Evolutionary conservation across 495 filamentous ascomycete genomes (phyloP), one percentile per base, ranked within the genome.

Genomic region (Poronia punctata): DNA sequence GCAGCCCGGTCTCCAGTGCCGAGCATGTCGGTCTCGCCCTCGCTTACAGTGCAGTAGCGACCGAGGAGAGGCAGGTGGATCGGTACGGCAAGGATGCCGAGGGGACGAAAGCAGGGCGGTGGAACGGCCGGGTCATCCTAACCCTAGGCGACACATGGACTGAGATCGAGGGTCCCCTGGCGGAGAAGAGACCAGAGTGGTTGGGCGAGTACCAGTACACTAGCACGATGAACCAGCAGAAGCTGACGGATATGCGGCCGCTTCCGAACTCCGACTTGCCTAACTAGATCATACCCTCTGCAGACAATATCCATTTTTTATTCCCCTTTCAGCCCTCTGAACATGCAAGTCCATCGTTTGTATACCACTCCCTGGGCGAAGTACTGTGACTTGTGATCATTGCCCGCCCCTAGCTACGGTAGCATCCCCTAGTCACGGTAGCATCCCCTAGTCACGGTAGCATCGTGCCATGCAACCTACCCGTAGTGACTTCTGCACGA

Each of bases 71-170:
- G 28, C 39, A 19, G 5, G 57, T 56, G 14, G 56, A 59, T 16
- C 17, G 33, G 3, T 55, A 57, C 23, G 49, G 54, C 3, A 53
- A 53, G 37, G 49, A 55, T 7, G 20, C 0, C 1, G 38, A 40
- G 20, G 17, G 0, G 7, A 15, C 32, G 7, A 32, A 15, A 4
- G 25, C 34, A 12, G 49, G 38, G 12, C 26, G 54, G 7, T 62
- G 59, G 57, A 65, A 65, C 37, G 59, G 59, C 9, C 42, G 59
- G 25, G 43, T 49, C 3, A 59, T 63, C 21, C 17, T 61, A 33
- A 59, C 56, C 4, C 30, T 63, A 23, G 60, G 58, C 3, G 53
- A 61, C 16, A 40, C n/a, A 2, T 62, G 55, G 29, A 57, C 53
- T 4, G 62, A 65, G 48, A 14, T 61, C 2, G 60, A 65, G 42